A percentile compares a stretch with the other conserved stretches of the same genome.
Conservation (phyloP, 192 early-diverging fungal species). For the Rhizophagus sp. region DNA sequence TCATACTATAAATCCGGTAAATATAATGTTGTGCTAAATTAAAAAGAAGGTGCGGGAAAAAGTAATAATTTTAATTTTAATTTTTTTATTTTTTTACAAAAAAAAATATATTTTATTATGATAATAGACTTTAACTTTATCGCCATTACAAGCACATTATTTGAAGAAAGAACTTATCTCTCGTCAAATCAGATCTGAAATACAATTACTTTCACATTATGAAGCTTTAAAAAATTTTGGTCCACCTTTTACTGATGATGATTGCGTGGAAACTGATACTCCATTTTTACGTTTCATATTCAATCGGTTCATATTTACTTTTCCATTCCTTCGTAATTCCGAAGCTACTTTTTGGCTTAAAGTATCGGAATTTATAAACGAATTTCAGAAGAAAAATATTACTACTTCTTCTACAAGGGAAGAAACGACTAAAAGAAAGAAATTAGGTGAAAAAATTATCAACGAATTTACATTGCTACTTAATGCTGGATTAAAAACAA, state of each 20-base stretch:
- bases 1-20: not conserved
- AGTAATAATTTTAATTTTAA: too few species aligned
- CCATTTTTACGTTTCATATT: slow-evolving; percentile 52
- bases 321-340: slow-evolving; percentile 50
- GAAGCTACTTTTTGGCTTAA: slow-evolving; percentile 50
- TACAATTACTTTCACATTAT: slow-evolving; percentile 33
- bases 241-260: slow-evolving; percentile 33
- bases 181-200: slow-evolving; percentile 47
- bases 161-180: slow-evolving; percentile 55
- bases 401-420: slow-evolving; percentile 30
- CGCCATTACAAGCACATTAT: slow-evolving; percentile 50
- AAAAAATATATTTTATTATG: not conserved
- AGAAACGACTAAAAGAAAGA: slow-evolving; percentile 32
- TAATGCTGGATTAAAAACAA: slow-evolving; percentile 35
- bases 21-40: not conserved
- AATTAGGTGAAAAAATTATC: slow-evolving; percentile 39
- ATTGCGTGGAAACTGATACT: slow-evolving; percentile 23
- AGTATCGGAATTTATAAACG: slow-evolving; percentile 45
- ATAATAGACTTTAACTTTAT: not conserved
- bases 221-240: slow-evolving; percentile 32
- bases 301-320: slow-evolving; percentile 44
- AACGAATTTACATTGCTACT: slow-evolving; percentile 36
- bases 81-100: not conserved
- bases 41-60: not conserved
- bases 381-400: slow-evolving; percentile 46